These are phyloP conservation scores for Entomortierella beljakovae DNA, from an alignment of 192 early-diverging fungal genomes.

Conservation along the genomic window DNA sequence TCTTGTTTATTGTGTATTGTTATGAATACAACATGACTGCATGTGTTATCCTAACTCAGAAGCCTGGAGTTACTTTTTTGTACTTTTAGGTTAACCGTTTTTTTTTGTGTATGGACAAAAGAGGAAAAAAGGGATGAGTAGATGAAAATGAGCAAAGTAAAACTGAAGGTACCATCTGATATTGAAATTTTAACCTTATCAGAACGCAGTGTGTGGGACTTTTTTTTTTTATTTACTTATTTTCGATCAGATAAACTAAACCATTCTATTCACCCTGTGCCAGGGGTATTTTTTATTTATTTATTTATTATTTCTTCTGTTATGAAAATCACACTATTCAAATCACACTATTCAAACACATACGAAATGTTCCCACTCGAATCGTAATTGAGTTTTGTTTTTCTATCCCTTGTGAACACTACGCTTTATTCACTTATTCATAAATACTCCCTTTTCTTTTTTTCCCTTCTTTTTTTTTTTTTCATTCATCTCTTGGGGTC, in stretches of 20 bases:
- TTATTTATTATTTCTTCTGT: not conserved
- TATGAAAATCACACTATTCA: not conserved
- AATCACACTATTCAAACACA: too few species aligned
- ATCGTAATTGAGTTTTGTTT: not conserved
- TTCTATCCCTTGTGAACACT: not conserved
- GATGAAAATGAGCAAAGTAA: too few species aligned
- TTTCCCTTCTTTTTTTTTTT: constrained; percentile 4
- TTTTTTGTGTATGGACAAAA: not conserved
- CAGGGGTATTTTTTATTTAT: not conserved
- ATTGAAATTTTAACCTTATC: not conserved
- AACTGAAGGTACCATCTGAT: constrained; percentile 2
- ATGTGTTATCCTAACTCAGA: too few species aligned
- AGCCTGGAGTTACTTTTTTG: too few species aligned
- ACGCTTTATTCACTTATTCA: not conserved
- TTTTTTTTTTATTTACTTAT: constrained; percentile 8
- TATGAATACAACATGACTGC: too few species aligned
- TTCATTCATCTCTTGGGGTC: not conserved
- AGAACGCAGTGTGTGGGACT: not conserved
- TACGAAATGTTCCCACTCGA: not conserved
- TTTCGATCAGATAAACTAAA: constrained; percentile 20
- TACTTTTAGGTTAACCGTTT: too few species aligned
- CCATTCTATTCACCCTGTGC: not conserved
- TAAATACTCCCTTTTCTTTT: constrained; percentile 1
- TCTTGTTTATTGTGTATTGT: too few species aligned
- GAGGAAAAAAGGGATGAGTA: too few species aligned